phyloP scores from a whole-genome alignment of 2,329 filamentous ascomycete species.

The Helicocarpus griseus region DNA sequence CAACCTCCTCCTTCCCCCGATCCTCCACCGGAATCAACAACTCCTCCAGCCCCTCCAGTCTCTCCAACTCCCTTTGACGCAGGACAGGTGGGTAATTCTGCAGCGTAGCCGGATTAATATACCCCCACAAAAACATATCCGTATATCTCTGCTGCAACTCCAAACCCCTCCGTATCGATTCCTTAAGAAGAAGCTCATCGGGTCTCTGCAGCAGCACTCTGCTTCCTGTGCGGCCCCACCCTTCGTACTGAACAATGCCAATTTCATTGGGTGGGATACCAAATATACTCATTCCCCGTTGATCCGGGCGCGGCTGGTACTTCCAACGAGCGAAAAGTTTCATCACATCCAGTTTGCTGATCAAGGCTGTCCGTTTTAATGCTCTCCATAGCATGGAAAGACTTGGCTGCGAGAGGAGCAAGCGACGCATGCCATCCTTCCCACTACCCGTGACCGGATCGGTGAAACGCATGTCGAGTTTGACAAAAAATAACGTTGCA shows the following conservation, averaged over 20 bases:
- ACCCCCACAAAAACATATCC: constrained; percentile 55
- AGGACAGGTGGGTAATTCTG: constrained; percentile 44
- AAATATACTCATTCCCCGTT: constrained; percentile 30
- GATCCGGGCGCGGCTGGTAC: constrained; percentile 27
- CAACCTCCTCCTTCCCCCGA: neutral
- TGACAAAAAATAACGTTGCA: constrained; percentile 57
- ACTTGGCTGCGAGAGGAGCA: constrained; percentile 52
- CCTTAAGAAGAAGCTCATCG: constrained; percentile 50
- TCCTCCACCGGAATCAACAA: constrained; percentile 5
- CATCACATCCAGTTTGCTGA: constrained; percentile 43
- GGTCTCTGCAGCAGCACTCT: constrained; percentile 41
- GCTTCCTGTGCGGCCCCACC: constrained; percentile 26
- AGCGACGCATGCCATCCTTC: constrained; percentile 41
- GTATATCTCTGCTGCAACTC: constrained; percentile 45
- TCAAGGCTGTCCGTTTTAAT: constrained; percentile 48
- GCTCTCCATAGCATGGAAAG: constrained; percentile 51
- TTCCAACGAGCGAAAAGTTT: constrained; percentile 50
- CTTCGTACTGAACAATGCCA: constrained; percentile 37
- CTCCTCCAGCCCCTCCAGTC: constrained; percentile 13
- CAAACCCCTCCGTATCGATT: constrained; percentile 45
- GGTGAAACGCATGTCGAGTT: constrained; percentile 61
- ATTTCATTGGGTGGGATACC: constrained; percentile 45
- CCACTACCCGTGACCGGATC: constrained; percentile 50
- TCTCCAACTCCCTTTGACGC: constrained; percentile 45
- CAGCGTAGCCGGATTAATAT: constrained; percentile 45